phyloP scores from a whole-genome alignment of 768 basidiomycete species.

The Daedaleopsis nitida region DNA sequence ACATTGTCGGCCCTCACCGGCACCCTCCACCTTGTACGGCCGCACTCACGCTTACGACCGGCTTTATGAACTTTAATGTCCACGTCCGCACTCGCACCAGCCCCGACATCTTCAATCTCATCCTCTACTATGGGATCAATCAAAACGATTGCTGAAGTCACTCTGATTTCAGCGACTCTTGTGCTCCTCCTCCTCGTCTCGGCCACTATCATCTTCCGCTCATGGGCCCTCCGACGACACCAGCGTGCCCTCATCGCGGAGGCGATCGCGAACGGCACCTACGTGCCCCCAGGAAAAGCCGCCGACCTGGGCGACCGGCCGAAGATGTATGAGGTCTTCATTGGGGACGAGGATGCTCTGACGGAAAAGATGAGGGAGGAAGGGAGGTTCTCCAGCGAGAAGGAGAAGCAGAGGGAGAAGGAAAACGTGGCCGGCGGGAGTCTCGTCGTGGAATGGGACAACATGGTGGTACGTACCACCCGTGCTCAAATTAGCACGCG shows the following conservation, averaged over 20 bases:
- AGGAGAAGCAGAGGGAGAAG: constrained; percentile 12
- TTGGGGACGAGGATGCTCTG: constrained; percentile 20
- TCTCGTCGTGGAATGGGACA: constrained; percentile 15
- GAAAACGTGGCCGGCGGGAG: background rate
- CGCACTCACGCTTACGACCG: constrained; percentile 3
- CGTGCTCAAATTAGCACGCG: too few species aligned
- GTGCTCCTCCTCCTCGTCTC: constrained; percentile 70
- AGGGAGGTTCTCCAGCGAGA: constrained; percentile 1
- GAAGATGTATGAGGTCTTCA: constrained; percentile 47
- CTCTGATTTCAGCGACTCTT: constrained; percentile 53
- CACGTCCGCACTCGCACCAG: background rate
- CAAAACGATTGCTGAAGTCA: constrained; percentile 9
- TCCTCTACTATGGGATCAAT: background rate
- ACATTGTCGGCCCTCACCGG: too few species aligned
- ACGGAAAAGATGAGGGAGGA: constrained; percentile 2
- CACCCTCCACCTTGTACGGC: background rate
- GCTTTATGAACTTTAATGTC: background rate
- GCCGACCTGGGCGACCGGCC: constrained; percentile 45
- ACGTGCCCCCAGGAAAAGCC: constrained; percentile 42
- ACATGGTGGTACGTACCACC: constrained; percentile 20
- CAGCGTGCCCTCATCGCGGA: constrained; percentile 61
- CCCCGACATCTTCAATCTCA: background rate
- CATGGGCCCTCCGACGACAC: constrained; percentile 62
- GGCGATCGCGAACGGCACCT: constrained; percentile 66
- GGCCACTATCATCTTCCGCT: constrained; percentile 65